Base-by-base conservation (phyloP, 768 basidiomycete genomes). In the Hortiboletus campestris region DNA sequence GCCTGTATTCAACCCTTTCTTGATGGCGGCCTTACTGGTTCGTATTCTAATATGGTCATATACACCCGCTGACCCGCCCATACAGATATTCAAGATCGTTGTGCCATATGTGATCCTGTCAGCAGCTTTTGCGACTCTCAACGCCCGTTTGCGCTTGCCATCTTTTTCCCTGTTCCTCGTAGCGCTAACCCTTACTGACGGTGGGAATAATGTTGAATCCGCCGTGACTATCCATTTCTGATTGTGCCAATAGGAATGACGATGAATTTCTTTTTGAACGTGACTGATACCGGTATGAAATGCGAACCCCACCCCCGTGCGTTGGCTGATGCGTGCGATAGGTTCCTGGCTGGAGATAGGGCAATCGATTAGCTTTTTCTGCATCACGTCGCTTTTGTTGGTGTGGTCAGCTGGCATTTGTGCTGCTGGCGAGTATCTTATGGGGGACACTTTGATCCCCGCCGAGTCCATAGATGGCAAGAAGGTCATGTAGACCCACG, bases 281-380 rank as follows among this genome's bases (percentile, higher is more conserved):
- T 94, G 28, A 84, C 84, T 22, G 90, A 94, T 67, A 89, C 84
- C 4, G 89, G 85, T 85, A 59, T 55, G 65, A 73, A 62, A 17
- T 29, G 49, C 16, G 13, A n/a, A 32, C 25, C 19, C 31, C 38
- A 38, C 32, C 25, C 16, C 14, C 31, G 8, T 32, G 41, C 28
- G 4, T 58, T 28, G 42, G 50, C 56, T 66, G 42, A 56, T 49
- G 46, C 20, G 36, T 3, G 55, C 20, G 7, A 35, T 62, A 81
- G 88, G 92, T 0, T 91, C 88, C 4, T 94, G 92, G 92, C 74
- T 94, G 54, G 89, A 94, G 65, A 94, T 93, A 49, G 91, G 92
- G 7, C 88, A 91, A 65, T 86, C 89, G 0, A 92, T 94, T 67
- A 91, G 82, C 47, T 92, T 93, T 74, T 94, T 92, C 72, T 87